Base-by-base conservation (phyloP, 371 early-diverging fungal species). In the Mortierella sp. region DNA sequence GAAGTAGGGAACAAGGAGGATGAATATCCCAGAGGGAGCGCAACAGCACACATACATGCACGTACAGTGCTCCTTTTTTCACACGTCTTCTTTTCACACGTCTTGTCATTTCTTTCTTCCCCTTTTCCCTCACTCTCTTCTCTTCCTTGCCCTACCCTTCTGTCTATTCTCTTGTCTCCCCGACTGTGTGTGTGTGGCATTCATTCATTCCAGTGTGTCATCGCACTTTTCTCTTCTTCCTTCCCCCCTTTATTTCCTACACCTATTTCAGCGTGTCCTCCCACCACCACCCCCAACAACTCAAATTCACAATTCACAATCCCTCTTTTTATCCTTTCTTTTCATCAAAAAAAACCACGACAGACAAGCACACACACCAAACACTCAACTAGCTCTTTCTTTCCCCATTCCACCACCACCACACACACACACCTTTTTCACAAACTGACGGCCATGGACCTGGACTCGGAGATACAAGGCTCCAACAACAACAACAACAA, bases 391-490 rank as follows among this genome's bases (percentile, higher is more conserved):
- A n/a, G n/a, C n/a, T n/a, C n/a, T n/a, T n/a, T n/a, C n/a, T n/a
- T n/a, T n/a, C n/a, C n/a, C n/a, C n/a, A n/a, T n/a, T n/a, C n/a
- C n/a, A n/a, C n/a, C n/a, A n/a, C n/a, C n/a, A n/a, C 29, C 41
- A 61, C 47, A 41, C 34, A 19, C 2, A 22, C 61, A 61, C 34
- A 22, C 37, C 48, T 24, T 41, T 45, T 65, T 26, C 39, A 41
- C n/a, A 50, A 58, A 7, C 64, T 37, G 48, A 39, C 24, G 40
- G 41, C 66, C 69, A 83, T 83, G 84, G 84, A 83, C 70, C 44
- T 79, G 75, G 84, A 83, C 64, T 72, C 79, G 1, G 84, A 83
- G 14, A 48, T 73, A 43, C 79, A 83, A 53, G 66, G 64, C 55
- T 72, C 79, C 26, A 47, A 43, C n/a, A n/a, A n/a, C n/a, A n/a